Conservation (phyloP, 2,329 filamentous ascomycete genomes). For the Aaosphaeria arxii region DNA sequence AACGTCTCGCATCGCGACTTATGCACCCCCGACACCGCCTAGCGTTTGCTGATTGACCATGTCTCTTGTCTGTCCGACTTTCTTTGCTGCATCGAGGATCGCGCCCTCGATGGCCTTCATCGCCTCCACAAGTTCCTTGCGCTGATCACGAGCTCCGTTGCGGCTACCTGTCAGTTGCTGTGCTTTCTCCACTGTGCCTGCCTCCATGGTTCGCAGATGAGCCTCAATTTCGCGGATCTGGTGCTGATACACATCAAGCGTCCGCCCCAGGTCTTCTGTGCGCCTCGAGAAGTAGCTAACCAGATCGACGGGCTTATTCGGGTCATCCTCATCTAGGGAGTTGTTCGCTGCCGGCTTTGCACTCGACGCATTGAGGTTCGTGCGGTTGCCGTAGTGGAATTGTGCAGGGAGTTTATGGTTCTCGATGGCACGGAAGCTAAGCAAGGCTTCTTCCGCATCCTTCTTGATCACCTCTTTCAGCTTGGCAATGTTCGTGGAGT, state of each 20-base stretch:
- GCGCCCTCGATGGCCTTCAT: constrained; percentile 49
- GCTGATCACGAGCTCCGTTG: constrained; percentile 35
- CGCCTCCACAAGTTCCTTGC: constrained; percentile 45
- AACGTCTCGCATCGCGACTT: constrained; percentile 7
- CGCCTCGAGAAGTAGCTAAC: constrained; percentile 46
- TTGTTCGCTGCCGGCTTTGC: constrained; percentile 21
- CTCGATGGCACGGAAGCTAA: constrained; percentile 71
- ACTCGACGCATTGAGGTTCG: constrained; percentile 29
- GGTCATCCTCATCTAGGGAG: constrained; percentile 37
- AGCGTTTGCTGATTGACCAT: constrained; percentile 44
- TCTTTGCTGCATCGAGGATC: constrained; percentile 46
- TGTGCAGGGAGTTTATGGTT: constrained; percentile 68
- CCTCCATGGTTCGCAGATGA: constrained; percentile 49
- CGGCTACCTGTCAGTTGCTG: constrained; percentile 39
- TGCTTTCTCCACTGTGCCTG: constrained; percentile 41
- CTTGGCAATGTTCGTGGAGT: constrained; percentile 58
- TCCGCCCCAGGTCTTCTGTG: constrained; percentile 37
- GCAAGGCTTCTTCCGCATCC: constrained; percentile 67
- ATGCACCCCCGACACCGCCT: constrained; percentile 28
- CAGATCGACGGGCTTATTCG: constrained; percentile 41
- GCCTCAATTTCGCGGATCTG: constrained; percentile 48
- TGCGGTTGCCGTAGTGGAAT: constrained; percentile 54
- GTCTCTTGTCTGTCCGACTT: constrained; percentile 47
- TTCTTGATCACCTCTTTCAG: constrained; percentile 58
- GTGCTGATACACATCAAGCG: constrained; percentile 39